Conservation (phyloP, 306 rosid species). For the Betula pendula region DNA sequence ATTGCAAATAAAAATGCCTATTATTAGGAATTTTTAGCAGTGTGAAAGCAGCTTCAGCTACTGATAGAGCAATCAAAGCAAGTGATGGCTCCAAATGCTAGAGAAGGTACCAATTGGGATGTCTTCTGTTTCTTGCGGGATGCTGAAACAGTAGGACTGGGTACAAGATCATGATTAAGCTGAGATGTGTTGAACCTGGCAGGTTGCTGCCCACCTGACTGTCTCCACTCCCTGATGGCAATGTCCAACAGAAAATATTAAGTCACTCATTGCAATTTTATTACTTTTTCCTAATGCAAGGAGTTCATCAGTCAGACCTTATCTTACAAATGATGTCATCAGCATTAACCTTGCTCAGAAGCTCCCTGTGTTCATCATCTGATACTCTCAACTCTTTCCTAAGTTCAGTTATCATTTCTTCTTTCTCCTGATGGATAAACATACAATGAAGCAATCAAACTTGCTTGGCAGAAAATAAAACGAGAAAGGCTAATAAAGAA, state of each 20-base stretch:
- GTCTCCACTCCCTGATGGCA: conserved; percentile 86
- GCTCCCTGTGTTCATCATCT: conserved; percentile 92
- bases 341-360: conserved; percentile 76
- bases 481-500: neutral
- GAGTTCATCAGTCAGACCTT: conserved; percentile 49
- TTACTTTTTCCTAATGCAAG: neutral
- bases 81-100: conserved; percentile 27
- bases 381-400: conserved; percentile 98
- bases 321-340: conserved; percentile 80
- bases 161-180: conserved; percentile 59
- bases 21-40: neutral
- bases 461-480: conserved; percentile 15
- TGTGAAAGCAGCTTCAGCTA: conserved; percentile 20
- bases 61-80: conserved; percentile 21
- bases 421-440: conserved; percentile 73
- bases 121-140: conserved; percentile 93
- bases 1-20: neutral
- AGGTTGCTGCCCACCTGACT: conserved; percentile 68
- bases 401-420: conserved; percentile 93
- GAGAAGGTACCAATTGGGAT: conserved; percentile 57
- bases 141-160: conserved; percentile 75
- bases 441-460: conserved; percentile 18
- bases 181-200: conserved; percentile 66
- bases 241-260: conserved; percentile 27
- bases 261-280: conserved; percentile 7